Evolutionary conservation across 129 eudicot species (phyloP).

Genomic region (Kitagawia praeruptora): DNA sequence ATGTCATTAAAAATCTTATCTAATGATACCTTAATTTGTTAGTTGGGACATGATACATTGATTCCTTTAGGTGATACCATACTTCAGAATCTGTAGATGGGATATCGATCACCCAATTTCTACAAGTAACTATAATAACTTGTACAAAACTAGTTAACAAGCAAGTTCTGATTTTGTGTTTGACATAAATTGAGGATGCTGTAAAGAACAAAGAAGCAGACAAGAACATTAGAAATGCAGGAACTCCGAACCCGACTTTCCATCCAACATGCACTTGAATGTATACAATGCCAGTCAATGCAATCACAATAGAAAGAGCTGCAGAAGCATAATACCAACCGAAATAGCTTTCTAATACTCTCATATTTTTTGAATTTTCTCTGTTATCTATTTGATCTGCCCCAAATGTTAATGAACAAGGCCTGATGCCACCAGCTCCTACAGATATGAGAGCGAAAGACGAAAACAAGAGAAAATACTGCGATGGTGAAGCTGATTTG

Average conservation of each 20-base stretch:
- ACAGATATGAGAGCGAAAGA: neutral
- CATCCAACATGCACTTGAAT: neutral
- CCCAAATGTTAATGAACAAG: neutral
- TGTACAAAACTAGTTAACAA: neutral
- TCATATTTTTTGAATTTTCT: neutral
- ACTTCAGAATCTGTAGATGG: neutral
- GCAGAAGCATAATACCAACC: neutral
- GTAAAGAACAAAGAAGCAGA: neutral
- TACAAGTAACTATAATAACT: neutral
- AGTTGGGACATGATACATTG: neutral
- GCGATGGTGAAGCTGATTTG: neutral
- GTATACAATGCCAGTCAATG: neutral
- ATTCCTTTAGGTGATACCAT: neutral
- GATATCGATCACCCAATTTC: neutral
- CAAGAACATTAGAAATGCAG: neutral
- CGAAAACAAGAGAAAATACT: neutral
- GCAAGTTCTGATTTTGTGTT: neutral
- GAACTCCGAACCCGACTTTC: neutral
- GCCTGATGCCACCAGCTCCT: neutral
- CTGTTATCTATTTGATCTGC: neutral
- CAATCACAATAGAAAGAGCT: neutral
- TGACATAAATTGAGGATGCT: neutral
- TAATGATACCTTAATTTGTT: neutral
- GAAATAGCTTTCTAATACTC: neutral
- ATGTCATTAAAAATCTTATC: neutral